These are phyloP conservation scores for Artemisia annua DNA, from an alignment of 129 eudicot genomes.

Conservation along the genomic window DNA sequence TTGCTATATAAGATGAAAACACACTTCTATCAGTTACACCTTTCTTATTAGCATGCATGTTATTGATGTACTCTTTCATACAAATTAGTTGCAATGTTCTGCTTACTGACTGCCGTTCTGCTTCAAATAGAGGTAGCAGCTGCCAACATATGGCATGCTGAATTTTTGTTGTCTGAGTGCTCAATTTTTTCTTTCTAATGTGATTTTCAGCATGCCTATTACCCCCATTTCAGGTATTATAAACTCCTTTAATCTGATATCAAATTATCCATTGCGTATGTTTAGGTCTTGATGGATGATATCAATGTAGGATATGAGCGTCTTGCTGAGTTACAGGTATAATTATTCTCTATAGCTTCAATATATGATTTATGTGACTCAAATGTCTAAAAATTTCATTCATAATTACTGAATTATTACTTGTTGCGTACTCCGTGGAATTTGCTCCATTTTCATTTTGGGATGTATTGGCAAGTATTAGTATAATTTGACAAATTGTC, in stretches of 20 bases:
- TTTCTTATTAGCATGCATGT: too few species aligned
- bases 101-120: too few species aligned
- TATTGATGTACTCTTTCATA: background rate
- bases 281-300: conserved; percentile 90
- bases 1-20: too few species aligned
- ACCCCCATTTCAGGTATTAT: background rate
- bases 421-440: background rate
- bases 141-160: background rate
- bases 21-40: too few species aligned
- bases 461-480: conserved; percentile 1
- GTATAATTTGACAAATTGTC: background rate
- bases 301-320: conserved; percentile 94
- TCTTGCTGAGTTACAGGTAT: conserved; percentile 93
- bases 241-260: conserved; percentile 2
- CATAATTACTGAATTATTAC: background rate
- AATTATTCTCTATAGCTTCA: background rate
- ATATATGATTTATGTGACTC: conserved; percentile 9
- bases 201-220: background rate
- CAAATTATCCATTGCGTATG: background rate
- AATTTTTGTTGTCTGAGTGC: background rate
- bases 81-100: background rate
- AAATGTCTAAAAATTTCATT: background rate
- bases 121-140: too few species aligned
- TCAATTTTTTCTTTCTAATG: background rate
- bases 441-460: background rate